A percentile compares a stretch with the other conserved stretches of the same genome.
phyloP scores from a whole-genome alignment of 164 flowering plant species.

The Macadamia tetraphylla region DNA sequence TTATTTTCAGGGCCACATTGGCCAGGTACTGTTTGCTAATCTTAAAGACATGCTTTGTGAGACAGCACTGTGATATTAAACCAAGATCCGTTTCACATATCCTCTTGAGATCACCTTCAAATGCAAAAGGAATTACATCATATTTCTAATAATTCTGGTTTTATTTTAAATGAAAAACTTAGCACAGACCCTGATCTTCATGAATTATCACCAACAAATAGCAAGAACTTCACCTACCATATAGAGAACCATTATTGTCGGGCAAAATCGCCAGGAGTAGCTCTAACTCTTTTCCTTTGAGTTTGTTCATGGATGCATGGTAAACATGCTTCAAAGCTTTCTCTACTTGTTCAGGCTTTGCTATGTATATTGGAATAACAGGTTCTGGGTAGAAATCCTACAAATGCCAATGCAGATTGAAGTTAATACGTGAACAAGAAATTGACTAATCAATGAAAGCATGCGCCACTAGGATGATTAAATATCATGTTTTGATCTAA shows the following conservation, averaged over 20 bases:
- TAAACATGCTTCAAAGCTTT: conserved; percentile 69
- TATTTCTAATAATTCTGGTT: not conserved
- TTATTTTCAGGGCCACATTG: conserved; percentile 67
- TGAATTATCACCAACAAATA: not conserved
- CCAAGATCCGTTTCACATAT: conserved; percentile 98
- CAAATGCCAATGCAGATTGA: conserved; percentile 5
- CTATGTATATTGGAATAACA: conserved; percentile 54
- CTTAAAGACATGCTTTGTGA: conserved; percentile 84
- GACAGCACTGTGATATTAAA: conserved; percentile 86
- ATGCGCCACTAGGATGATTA: not conserved
- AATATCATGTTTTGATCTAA: not conserved
- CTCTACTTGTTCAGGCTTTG: conserved; percentile 71
- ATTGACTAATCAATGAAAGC: not conserved
- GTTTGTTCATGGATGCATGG: conserved; percentile 52
- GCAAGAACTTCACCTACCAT: conserved; percentile 38
- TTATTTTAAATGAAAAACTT: not conserved
- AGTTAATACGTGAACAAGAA: not conserved
- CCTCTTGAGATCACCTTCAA: conserved; percentile 76
- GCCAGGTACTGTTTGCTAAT: conserved; percentile 85
- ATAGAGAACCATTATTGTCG: conserved; percentile 71
- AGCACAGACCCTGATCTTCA: not conserved
- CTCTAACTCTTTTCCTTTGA: conserved; percentile 69
- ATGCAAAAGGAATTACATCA: conserved; percentile 4
- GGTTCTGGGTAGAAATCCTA: conserved; percentile 76
- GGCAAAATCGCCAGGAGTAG: conserved; percentile 66